phyloP scores from a whole-genome alignment of 2,329 filamentous ascomycete species.

The Aspergillus fischeri region DNA sequence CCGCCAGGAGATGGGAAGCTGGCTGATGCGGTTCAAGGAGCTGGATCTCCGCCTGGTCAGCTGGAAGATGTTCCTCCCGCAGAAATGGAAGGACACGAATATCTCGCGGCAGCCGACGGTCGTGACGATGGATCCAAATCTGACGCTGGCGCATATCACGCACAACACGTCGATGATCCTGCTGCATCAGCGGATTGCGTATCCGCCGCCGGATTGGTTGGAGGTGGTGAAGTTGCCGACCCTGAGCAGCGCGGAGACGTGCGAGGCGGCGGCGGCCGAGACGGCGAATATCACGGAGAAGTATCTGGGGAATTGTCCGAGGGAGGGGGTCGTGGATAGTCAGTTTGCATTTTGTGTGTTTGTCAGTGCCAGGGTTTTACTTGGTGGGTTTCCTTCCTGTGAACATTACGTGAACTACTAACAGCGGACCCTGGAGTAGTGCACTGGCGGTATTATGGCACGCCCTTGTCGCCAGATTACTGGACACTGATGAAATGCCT shows the following conservation, averaged over 20 bases:
- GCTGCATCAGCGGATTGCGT: constrained; percentile 48
- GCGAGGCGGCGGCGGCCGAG: constrained; percentile 44
- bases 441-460: constrained; percentile 18
- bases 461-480: constrained; percentile 17
- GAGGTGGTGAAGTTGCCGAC: constrained; percentile 39
- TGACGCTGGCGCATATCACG: constrained; percentile 48
- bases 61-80: constrained; percentile 46
- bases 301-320: constrained; percentile 39
- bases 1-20: constrained; percentile 40
- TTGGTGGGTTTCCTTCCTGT: background rate
- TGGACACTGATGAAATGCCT: constrained; percentile 20
- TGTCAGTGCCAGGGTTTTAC: constrained; percentile 34
- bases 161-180: constrained; percentile 51
- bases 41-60: constrained; percentile 45
- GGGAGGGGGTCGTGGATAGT: constrained; percentile 13
- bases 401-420: background rate
- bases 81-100: constrained; percentile 36
- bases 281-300: constrained; percentile 46
- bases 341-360: constrained; percentile 49
- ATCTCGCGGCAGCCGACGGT: constrained; percentile 11
- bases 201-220: constrained; percentile 32
- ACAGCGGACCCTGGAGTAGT: constrained; percentile 15
- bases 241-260: constrained; percentile 47
- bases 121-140: constrained; percentile 45
- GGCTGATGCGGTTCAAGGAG: constrained; percentile 48